phyloP scores from a whole-genome alignment of 257 asterid species.

The Eucommia ulmoides region DNA sequence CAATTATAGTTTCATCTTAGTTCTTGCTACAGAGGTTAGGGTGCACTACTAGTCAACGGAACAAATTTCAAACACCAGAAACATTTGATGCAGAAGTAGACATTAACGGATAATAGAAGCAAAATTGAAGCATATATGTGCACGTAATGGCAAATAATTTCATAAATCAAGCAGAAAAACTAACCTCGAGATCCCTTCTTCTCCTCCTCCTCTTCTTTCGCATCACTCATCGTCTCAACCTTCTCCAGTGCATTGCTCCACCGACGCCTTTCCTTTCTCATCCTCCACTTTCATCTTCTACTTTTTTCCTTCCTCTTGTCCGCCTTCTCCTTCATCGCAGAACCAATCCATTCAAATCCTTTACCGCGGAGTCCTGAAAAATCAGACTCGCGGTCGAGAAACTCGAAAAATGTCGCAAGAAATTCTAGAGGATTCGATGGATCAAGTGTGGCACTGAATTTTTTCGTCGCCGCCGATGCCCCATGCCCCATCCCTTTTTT shows the following conservation, averaged over 20 bases:
- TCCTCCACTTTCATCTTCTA: constrained; percentile 16
- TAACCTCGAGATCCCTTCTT: constrained; percentile 43
- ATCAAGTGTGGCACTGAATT: constrained; percentile 42
- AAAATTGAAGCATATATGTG: too few relatives aligned
- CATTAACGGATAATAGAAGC: too few relatives aligned
- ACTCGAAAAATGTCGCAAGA: constrained; percentile 45
- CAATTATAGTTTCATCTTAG: too few relatives aligned
- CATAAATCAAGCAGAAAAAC: too few relatives aligned
- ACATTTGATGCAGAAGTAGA: too few relatives aligned
- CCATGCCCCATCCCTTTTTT: too few relatives aligned
- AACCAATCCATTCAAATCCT: constrained; percentile 60
- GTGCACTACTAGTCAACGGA: too few relatives aligned
- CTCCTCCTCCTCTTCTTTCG: constrained; percentile 23
- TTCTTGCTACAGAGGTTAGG: too few relatives aligned
- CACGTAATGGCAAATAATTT: too few relatives aligned
- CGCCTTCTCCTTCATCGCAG: constrained; percentile 45
- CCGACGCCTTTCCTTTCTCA: constrained; percentile 4
- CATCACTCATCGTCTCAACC: constrained; percentile 3
- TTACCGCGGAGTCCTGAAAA: constrained; percentile 55
- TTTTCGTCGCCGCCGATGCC: constrained; percentile 27
- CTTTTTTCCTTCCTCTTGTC: constrained; percentile 42
- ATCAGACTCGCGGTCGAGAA: constrained; percentile 65
- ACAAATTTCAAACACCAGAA: too few relatives aligned
- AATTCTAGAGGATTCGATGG: constrained; percentile 62
- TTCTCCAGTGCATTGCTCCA: constrained; percentile 2